Evolutionary conservation across 805 yeast species (phyloP).

Genomic region (Grigorovia humatica): DNA sequence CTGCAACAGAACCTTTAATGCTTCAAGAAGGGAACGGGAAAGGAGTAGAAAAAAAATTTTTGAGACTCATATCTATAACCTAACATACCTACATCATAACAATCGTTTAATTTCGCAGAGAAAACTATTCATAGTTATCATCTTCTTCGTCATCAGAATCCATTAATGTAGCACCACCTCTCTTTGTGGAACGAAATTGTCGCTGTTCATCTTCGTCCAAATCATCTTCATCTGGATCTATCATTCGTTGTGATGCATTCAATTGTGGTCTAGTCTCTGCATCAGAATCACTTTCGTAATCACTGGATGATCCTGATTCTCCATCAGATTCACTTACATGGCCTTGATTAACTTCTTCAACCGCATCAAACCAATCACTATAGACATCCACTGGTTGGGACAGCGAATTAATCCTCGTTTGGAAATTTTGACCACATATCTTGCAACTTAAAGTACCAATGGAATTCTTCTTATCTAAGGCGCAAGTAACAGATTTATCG

Average conservation of each 20-base stretch:
- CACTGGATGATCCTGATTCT: constrained; percentile 23
- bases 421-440: constrained; percentile 89
- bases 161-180: constrained; percentile 1
- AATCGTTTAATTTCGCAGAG: not conserved
- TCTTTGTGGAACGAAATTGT: constrained; percentile 4
- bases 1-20: too few species aligned
- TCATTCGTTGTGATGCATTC: constrained; percentile 1
- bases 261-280: constrained; percentile 14
- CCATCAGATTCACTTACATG: constrained; percentile 28
- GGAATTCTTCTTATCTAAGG: constrained; percentile 74
- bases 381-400: constrained; percentile 91
- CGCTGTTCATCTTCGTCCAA: constrained; percentile 13
- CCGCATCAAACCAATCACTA: constrained; percentile 97
- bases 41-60: too few species aligned
- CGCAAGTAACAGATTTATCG: constrained; percentile 82
- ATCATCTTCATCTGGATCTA: constrained; percentile 9
- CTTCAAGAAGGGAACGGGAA: too few species aligned
- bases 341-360: constrained; percentile 48
- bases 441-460: constrained; percentile 83
- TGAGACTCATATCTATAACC: not conserved
- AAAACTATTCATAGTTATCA: constrained; percentile 5
- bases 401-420: constrained; percentile 64
- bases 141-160: constrained; percentile 20
- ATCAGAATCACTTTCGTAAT: constrained; percentile 30
- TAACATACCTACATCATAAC: too few species aligned